Evolutionary conservation across 1,139 yeast species (phyloP), one percentile per base, ranked within the genome.

Genomic region (Blastobotrys serpentis): DNA sequence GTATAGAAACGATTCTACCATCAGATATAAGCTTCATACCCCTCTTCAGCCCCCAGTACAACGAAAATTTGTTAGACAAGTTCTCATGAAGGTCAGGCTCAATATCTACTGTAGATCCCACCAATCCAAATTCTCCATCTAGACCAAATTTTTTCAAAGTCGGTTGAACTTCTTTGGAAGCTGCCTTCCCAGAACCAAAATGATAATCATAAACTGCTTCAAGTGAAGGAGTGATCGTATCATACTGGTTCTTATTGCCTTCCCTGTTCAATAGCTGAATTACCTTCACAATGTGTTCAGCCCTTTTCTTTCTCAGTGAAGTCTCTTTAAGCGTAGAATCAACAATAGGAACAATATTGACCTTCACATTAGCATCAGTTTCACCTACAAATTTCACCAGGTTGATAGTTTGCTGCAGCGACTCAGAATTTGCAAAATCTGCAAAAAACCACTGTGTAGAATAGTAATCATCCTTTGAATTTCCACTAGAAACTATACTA

Each of bases 391-490:
- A 62, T 17, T 58, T 55, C 47, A 81, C 58, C 1, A 72, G 57
- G 26, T 69, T 70, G 8, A 65, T 51, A 10, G 81, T 61, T 58
- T 82, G 88, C 1, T 65, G 56, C 14, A 74, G 48, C 13, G 75
- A 64, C 1, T 57, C 51, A 1, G 54, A 43, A 2, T 71, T 60
- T 13, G 70, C 66, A 46, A 81, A 72, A 57, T 81, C 79, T 11
- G 87, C 89, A 47, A 80, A 65, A 10, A 84, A 55, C 75, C 86
- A 81, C 13, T 81, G 55, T 0, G 82, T 71, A 0, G 57, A 52
- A 32, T 42, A 47, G 14, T 37, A 37, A 11, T 49, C 53, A 18
- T 46, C 44, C 23, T 43, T 51, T 18, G 47, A 49, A 10, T 45
- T 43, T 8, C 37, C 42, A 2, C 42, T 42, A 13, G 25, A 18